These are phyloP conservation scores for Aspergillus ellipticus DNA, from an alignment of 495 filamentous ascomycete genomes.

Conservation along the genomic window DNA sequence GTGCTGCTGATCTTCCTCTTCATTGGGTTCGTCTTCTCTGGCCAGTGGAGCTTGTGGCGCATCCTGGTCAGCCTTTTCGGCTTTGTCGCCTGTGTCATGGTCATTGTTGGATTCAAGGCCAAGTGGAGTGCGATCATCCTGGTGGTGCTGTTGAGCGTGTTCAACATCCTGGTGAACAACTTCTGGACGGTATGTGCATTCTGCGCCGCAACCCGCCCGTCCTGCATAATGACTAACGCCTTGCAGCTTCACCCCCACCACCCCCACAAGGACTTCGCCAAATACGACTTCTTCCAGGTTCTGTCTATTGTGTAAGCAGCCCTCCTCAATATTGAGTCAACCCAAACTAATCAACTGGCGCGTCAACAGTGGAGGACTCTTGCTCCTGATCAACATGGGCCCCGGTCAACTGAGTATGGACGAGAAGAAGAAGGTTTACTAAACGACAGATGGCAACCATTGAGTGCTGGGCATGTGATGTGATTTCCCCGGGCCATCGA, in stretches of 20 bases:
- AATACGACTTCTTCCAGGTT: slow-evolving; percentile 99
- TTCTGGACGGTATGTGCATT: slow-evolving; percentile 92
- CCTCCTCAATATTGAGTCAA: neutral
- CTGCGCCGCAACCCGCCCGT: neutral
- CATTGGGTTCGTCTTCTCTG: slow-evolving; percentile 91
- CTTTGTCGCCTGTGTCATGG: slow-evolving; percentile 92
- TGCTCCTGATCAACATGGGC: slow-evolving; percentile 96
- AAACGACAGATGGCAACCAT: slow-evolving; percentile 22
- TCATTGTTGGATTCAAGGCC: slow-evolving; percentile 98
- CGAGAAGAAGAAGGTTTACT: slow-evolving; percentile 99
- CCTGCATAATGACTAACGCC: slow-evolving; percentile 22
- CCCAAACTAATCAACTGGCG: slow-evolving; percentile 18
- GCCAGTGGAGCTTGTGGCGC: slow-evolving; percentile 84
- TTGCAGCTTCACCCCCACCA: slow-evolving; percentile 91
- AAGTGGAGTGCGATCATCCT: slow-evolving; percentile 95
- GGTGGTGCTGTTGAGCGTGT: slow-evolving; percentile 90
- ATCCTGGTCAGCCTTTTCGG: slow-evolving; percentile 79
- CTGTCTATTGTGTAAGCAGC: slow-evolving; percentile 86
- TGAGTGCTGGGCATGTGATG: neutral
- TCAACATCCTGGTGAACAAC: slow-evolving; percentile 98
- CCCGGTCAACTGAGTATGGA: slow-evolving; percentile 96
- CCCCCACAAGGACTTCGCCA: slow-evolving; percentile 99
- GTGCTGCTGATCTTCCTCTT: slow-evolving; percentile 98
- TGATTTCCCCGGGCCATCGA: slow-evolving; percentile 5
- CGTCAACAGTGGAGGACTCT: slow-evolving; percentile 67